Percentiles rank a stretch among this genome's conserved stretches.
phyloP scores from a whole-genome alignment of 106 monocot genomes.

The Dendrobium nobile region DNA sequence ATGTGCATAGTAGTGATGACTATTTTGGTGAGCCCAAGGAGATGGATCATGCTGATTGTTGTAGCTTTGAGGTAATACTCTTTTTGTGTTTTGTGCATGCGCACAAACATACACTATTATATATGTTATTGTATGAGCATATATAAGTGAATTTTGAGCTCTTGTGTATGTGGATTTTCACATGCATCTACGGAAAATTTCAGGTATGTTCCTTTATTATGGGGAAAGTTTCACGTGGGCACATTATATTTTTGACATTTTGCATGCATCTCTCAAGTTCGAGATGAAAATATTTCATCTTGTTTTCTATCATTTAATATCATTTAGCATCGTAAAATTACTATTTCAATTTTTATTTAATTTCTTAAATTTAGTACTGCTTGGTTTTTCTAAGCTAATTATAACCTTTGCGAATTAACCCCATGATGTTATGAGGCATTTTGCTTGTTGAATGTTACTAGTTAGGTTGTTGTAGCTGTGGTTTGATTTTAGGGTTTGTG shows the following conservation, averaged over 20 bases:
- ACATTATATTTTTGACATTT: neutral
- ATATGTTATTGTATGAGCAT: neutral
- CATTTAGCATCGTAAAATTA: neutral
- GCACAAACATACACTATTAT: neutral
- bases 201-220: neutral
- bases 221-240: neutral
- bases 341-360: neutral
- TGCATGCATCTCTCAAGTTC: neutral
- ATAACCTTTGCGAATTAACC: neutral
- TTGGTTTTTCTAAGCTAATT: neutral
- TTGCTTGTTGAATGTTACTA: neutral
- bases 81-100: neutral
- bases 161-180: neutral
- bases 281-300: neutral
- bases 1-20: neutral
- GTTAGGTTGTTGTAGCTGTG: neutral
- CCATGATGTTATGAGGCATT: neutral
- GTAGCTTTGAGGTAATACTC: conserved; percentile 1
- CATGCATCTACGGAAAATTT: neutral
- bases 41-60: conserved; percentile 5
- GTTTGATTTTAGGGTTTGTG: too few relatives aligned
- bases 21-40: conserved; percentile 9
- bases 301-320: neutral
- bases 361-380: neutral
- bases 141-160: neutral